These are phyloP conservation scores for Takakia lepidozioides DNA, from an alignment of 225 moss, liverwort and hornwort genomes.

Conservation along the genomic window DNA sequence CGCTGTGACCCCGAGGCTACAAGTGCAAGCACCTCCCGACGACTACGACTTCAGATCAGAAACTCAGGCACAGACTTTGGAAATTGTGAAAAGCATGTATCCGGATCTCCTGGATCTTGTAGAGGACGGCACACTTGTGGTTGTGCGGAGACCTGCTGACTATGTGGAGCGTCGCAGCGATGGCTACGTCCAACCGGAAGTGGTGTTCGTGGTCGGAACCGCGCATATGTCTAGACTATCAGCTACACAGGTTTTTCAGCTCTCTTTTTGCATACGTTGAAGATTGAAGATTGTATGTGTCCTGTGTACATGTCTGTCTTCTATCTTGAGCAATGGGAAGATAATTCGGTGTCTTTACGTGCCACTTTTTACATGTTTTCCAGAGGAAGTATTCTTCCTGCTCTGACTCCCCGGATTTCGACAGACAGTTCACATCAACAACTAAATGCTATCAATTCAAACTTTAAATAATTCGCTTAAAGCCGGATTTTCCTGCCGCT, in stretches of 20 bases:
- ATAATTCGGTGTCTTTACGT: too few species aligned
- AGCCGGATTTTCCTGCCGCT: too few species aligned
- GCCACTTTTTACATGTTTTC: too few species aligned
- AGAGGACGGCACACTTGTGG: conserved; percentile 47
- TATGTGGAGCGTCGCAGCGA: conserved; percentile 60
- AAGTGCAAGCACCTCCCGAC: conserved; percentile 31
- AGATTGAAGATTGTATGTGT: too few species aligned
- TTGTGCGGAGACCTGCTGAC: conserved; percentile 29
- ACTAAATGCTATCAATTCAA: too few species aligned
- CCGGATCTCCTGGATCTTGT: conserved; percentile 74
- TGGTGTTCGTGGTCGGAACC: conserved; percentile 67
- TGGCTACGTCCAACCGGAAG: conserved; percentile 64
- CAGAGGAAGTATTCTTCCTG: too few species aligned
- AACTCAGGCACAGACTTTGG: conserved; percentile 28
- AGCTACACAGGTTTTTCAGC: conserved; percentile 55
- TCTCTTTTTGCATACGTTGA: too few species aligned
- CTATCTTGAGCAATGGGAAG: too few species aligned
- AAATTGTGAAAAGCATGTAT: conserved; percentile 16
- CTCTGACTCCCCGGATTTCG: too few species aligned
- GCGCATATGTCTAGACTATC: conserved; percentile 60
- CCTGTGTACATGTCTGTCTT: too few species aligned
- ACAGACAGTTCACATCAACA: too few species aligned
- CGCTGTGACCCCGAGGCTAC: neutral
- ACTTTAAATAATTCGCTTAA: too few species aligned
- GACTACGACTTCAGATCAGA: conserved; percentile 59